These are phyloP conservation scores for Primulina huaijiensis DNA, from an alignment of 257 asterid genomes.

Conservation along the genomic window DNA sequence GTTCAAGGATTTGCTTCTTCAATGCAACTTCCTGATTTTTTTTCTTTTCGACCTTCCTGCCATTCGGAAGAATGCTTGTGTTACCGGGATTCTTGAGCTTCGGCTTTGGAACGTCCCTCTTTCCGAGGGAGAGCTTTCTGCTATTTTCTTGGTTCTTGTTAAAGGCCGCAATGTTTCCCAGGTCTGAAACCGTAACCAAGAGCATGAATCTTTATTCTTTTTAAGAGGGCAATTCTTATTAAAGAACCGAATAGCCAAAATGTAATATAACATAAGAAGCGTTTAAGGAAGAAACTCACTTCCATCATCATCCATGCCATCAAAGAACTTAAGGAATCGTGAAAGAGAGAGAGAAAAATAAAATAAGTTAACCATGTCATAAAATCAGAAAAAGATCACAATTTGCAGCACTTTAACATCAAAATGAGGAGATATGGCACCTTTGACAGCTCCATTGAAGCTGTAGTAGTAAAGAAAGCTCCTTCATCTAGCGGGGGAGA, in stretches of 20 bases:
- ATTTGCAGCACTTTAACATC: neutral
- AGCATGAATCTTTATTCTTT: slow-evolving; percentile 28
- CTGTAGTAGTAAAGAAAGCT: slow-evolving; percentile 61
- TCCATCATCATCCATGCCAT: slow-evolving; percentile 94
- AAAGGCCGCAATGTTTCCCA: neutral
- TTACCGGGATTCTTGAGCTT: slow-evolving; percentile 28
- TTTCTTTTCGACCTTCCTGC: slow-evolving; percentile 30
- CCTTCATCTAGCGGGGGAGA: slow-evolving; percentile 97
- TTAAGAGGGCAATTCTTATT: slow-evolving; percentile 45
- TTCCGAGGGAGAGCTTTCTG: neutral
- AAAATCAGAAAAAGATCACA: slow-evolving; percentile 8
- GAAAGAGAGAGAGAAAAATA: slow-evolving; percentile 25
- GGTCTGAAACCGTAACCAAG: neutral
- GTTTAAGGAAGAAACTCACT: slow-evolving; percentile 66
- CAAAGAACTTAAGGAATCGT: slow-evolving; percentile 64
- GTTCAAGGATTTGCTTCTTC: slow-evolving; percentile 40
- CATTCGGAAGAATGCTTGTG: slow-evolving; percentile 25
- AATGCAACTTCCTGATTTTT: slow-evolving; percentile 30
- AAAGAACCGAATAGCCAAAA: slow-evolving; percentile 51
- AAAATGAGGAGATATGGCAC: slow-evolving; percentile 31
- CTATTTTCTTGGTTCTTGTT: neutral
- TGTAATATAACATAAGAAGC: slow-evolving; percentile 29
- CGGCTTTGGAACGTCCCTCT: neutral
- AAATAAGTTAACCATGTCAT: slow-evolving; percentile 32
- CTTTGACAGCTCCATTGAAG: slow-evolving; percentile 73